Percentiles rank a stretch among this genome's conserved stretches.
Conservation (phyloP, 805 yeast genomes). For the Saccharomycopsis babjevae region DNA sequence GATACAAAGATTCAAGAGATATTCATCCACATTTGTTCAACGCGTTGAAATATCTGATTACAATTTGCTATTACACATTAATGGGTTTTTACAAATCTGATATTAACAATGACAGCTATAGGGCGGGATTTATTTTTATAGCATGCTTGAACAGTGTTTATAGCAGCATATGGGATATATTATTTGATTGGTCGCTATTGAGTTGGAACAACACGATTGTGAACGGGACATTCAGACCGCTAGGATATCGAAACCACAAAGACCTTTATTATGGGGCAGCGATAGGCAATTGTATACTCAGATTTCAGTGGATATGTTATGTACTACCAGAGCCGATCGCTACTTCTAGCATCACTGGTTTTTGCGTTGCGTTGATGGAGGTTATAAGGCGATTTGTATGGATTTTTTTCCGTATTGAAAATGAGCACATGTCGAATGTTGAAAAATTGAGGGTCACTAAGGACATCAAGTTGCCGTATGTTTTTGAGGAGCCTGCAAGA, state of each 20-base stretch:
- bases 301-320: slow-evolving; percentile 91
- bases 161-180: slow-evolving; percentile 75
- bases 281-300: slow-evolving; percentile 56
- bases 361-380: slow-evolving; percentile 75
- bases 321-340: slow-evolving; percentile 74
- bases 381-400: slow-evolving; percentile 75
- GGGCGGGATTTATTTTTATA: slow-evolving; percentile 58
- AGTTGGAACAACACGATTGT: slow-evolving; percentile 47
- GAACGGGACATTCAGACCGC: slow-evolving; percentile 11
- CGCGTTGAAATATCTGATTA: slow-evolving; percentile 61
- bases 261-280: slow-evolving; percentile 67
- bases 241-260: slow-evolving; percentile 46
- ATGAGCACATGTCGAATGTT: slow-evolving; percentile 90
- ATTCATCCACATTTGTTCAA: slow-evolving; percentile 95
- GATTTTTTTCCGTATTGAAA: slow-evolving; percentile 89
- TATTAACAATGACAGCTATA: slow-evolving; percentile 28
- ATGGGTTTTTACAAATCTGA: slow-evolving; percentile 73
- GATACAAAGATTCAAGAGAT: slow-evolving; percentile 87
- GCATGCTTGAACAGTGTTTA: slow-evolving; percentile 65
- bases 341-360: slow-evolving; percentile 82
- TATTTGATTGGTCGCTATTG: slow-evolving; percentile 92
- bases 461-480: slow-evolving; percentile 79
- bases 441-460: slow-evolving; percentile 77
- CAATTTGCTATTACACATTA: slow-evolving; percentile 58
- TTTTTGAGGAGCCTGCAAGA: slow-evolving; percentile 29